phyloP scores from a whole-genome alignment of 2,329 filamentous ascomycete genomes.

The Ophiocordyceps camponoti-rufipedis region DNA sequence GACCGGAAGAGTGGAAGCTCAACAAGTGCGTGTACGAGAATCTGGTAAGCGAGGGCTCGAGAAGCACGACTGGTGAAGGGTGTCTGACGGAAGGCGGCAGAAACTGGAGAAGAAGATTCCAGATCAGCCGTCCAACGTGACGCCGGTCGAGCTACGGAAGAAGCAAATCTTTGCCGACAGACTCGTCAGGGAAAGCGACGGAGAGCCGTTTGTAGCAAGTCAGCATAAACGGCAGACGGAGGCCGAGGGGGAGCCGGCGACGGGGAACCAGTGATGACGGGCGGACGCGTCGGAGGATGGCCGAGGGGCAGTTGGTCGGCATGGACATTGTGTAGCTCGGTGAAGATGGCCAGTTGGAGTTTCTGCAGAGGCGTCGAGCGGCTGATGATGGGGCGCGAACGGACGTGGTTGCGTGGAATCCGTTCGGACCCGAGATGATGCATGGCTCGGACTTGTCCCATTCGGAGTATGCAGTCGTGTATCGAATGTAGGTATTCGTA shows the following conservation, averaged over 20 bases:
- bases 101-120: constrained; percentile 70
- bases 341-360: too few relatives aligned
- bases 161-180: constrained; percentile 43
- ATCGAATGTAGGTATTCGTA: neutral
- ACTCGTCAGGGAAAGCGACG: constrained; percentile 21
- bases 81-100: constrained; percentile 21
- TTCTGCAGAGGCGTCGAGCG: too few relatives aligned
- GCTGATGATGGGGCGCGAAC: too few relatives aligned
- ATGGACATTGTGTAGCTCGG: too few relatives aligned
- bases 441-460: constrained; percentile 6
- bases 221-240: constrained; percentile 9
- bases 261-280: neutral
- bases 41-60: constrained; percentile 43
- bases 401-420: constrained; percentile 7
- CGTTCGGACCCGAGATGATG: constrained; percentile 7
- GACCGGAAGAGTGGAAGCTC: constrained; percentile 68
- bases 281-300: neutral
- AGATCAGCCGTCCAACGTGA: constrained; percentile 48
- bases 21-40: constrained; percentile 96
- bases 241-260: constrained; percentile 8
- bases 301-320: neutral
- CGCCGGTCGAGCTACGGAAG: constrained; percentile 55
- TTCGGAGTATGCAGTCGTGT: constrained; percentile 6
- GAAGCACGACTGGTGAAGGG: neutral
- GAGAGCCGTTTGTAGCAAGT: constrained; percentile 21